Base-by-base conservation (phyloP, 192 early-diverging fungal species). In the Dimargaris xerosporica region DNA sequence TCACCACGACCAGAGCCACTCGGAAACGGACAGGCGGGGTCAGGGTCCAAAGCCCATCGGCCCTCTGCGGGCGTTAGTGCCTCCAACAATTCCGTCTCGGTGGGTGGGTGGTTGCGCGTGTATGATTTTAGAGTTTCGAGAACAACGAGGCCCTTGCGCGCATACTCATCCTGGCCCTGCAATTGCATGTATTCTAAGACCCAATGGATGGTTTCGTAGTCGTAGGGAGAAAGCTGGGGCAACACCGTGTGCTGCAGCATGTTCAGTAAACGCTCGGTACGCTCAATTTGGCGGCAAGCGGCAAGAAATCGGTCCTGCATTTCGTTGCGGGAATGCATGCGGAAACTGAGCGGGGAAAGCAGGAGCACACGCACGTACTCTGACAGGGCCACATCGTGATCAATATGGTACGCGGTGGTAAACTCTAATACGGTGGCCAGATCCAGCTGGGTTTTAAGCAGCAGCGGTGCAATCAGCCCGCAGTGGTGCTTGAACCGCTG, bases 121-220 rank as follows among this genome's bases (percentile, higher is more conserved):
- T 86, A 86, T 7, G 75, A 68, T 17, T 66, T 67, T 25, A 87
- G 67, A 0, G 82, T 67, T 21, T 82, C 78, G 19, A 87, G 58
- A 2, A 83, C 71, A 6, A 71, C 67, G 15, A 65, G 54, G n/a
- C 75, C 71, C 29, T 67, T 73, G 21, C 54, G 52, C 13, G 71
- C 70, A 5, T 52, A 53, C 12, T 69, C 67, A 47, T 83, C 70
- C 34, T 73, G 69, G 0, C 75, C 73, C 3, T 80, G 61, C 17
- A 74, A 62, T 44, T 75, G 73, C 54, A 83, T 66, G 47, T 76
- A 79, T 61, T 73, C 66, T 19, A 74, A 66, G 11, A 86, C 70
- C 67, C 86, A 86, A 44, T 67, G 69, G 44, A 87, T 59, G 10
- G 82, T 66, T 62, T 85, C 80, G 60, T 88, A 88, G 63, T 85